Evolutionary conservation across 306 rosid species (phyloP).

Genomic region (Trichosanthes truncata): DNA sequence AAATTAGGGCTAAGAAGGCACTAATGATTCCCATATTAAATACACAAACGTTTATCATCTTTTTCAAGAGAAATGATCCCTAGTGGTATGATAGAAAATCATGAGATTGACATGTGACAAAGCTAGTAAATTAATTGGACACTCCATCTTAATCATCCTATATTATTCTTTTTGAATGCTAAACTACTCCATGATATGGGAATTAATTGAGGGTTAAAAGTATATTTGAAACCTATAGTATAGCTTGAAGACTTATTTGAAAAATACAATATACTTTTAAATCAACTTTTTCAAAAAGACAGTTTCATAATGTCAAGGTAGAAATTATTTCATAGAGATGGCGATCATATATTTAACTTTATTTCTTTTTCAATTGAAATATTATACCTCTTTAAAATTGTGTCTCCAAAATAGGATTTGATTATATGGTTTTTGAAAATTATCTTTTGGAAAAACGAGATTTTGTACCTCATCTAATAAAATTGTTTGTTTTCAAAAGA

Average conservation of each 20-base stretch:
- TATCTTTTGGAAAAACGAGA: too few relatives aligned
- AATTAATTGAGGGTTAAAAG: neutral
- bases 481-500: too few relatives aligned
- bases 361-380: constrained; percentile 1
- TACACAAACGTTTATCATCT: neutral
- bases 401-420: neutral
- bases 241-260: neutral
- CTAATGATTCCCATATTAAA: neutral
- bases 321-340: neutral
- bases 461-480: neutral
- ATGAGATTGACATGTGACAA: neutral
- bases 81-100: neutral
- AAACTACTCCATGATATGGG: neutral
- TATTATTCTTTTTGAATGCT: neutral
- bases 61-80: neutral
- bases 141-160: neutral
- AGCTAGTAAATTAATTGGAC: neutral
- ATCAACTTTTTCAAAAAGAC: neutral
- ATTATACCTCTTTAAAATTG: neutral
- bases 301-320: neutral
- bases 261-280: neutral
- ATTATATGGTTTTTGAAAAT: neutral
- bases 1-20: constrained; percentile 5
- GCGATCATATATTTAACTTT: neutral
- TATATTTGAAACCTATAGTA: neutral